phyloP scores from a whole-genome alignment of 2,329 filamentous ascomycete genomes.

The Penicillium sp. region DNA sequence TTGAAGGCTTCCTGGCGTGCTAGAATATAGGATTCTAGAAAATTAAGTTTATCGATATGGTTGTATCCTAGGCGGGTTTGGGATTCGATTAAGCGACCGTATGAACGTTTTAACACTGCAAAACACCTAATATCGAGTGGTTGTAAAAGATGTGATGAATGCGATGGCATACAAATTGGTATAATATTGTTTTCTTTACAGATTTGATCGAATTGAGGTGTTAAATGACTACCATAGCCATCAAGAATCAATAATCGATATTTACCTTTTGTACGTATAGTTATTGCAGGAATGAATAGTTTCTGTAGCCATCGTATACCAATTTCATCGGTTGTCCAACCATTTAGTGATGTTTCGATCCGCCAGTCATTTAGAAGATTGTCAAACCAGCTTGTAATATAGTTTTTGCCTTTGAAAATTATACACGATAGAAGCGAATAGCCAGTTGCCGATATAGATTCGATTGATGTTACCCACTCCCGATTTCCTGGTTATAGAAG shows the following conservation, averaged over 20 bases:
- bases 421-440: slow-evolving; percentile 14
- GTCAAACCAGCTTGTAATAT: slow-evolving; percentile 16
- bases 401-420: slow-evolving; percentile 17
- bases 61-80: background rate
- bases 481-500: slow-evolving; percentile 18
- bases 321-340: slow-evolving; percentile 41
- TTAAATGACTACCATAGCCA: slow-evolving; percentile 18
- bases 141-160: background rate
- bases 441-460: slow-evolving; percentile 11
- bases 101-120: slow-evolving; percentile 16
- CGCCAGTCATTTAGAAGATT: slow-evolving; percentile 4
- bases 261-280: slow-evolving; percentile 22
- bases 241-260: slow-evolving; percentile 42
- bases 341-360: slow-evolving; percentile 32
- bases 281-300: slow-evolving; percentile 37
- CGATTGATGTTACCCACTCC: slow-evolving; percentile 16
- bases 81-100: background rate
- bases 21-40: too few relatives aligned
- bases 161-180: too few relatives aligned
- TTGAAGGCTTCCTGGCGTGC: too few relatives aligned
- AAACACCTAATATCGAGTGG: background rate
- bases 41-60: background rate
- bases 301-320: slow-evolving; percentile 40
- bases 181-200: background rate
- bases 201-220: background rate